A percentile compares a stretch with the other conserved stretches of the same genome.
These are phyloP conservation scores for Bocquillonia castaneifolia DNA, from an alignment of 441 rosid species.

Conservation along the genomic window DNA sequence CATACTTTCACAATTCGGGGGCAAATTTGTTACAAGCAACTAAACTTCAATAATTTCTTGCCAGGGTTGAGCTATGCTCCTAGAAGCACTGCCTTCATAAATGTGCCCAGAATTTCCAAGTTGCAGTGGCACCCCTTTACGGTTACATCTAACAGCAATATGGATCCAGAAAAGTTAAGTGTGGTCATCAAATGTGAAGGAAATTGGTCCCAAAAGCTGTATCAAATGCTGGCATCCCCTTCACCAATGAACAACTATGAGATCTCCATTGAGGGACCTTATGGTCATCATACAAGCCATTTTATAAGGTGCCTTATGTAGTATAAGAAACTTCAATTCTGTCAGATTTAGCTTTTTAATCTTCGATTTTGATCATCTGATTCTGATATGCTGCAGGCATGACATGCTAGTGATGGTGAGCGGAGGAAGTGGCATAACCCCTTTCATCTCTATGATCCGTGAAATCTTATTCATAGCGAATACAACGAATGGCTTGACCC, in stretches of 20 bases:
- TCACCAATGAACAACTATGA: slow-evolving; percentile 23
- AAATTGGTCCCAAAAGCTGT: slow-evolving; percentile 39
- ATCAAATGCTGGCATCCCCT: slow-evolving; percentile 37
- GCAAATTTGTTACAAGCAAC: not conserved
- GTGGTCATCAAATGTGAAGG: slow-evolving; percentile 48
- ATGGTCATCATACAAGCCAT: slow-evolving; percentile 39
- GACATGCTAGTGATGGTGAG: slow-evolving; percentile 72
- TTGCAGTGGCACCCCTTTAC: slow-evolving; percentile 67
- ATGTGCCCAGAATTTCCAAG: slow-evolving; percentile 45
- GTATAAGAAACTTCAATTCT: not conserved
- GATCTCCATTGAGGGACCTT: slow-evolving; percentile 60
- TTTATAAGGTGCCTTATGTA: slow-evolving; percentile 27
- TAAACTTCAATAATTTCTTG: not conserved
- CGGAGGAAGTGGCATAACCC: slow-evolving; percentile 92
- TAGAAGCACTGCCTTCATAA: slow-evolving; percentile 42
- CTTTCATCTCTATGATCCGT: slow-evolving; percentile 69
- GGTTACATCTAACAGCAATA: slow-evolving; percentile 39
- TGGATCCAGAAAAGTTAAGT: slow-evolving; percentile 44
- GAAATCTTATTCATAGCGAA: slow-evolving; percentile 46
- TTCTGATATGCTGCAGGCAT: slow-evolving; percentile 36
- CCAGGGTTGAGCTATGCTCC: slow-evolving; percentile 41
- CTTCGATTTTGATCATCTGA: not conserved
- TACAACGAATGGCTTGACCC: slow-evolving; percentile 34
- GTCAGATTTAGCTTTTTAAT: not conserved
- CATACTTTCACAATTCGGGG: not conserved